Evolutionary conservation across 78 protist genomes (phyloP).

Genomic region (Dictyostelium purpureum): DNA sequence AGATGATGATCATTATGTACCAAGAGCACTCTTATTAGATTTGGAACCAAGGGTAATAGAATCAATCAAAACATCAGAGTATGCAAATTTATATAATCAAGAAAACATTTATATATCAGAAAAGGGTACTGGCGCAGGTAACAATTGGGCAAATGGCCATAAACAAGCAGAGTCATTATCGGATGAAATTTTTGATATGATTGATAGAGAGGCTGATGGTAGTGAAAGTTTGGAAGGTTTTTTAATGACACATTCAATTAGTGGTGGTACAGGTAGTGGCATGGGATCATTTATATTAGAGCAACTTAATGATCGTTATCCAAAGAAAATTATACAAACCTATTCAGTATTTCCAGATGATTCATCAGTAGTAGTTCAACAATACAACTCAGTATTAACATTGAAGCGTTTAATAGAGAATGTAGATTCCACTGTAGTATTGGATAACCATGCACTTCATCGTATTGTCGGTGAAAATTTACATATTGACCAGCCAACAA

Average conservation of each 20-base stretch:
- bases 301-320: conserved; percentile 94
- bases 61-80: conserved; percentile 59
- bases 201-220: conserved; percentile 99
- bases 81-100: conserved; percentile 91
- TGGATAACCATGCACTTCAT: conserved; percentile 98
- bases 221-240: conserved; percentile 97
- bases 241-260: conserved; percentile 95
- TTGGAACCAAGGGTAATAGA: conserved; percentile 98
- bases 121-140: conserved; percentile 98
- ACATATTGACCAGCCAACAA: conserved; percentile 88
- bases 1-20: conserved; percentile 99
- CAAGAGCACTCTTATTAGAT: conserved; percentile 98
- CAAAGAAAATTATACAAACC: conserved; percentile 98
- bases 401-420: conserved; percentile 94
- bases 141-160: conserved; percentile 97
- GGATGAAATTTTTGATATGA: conserved; percentile 95
- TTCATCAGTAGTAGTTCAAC: conserved; percentile 97
- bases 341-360: conserved; percentile 98
- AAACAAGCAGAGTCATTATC: conserved; percentile 70
- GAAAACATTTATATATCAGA: conserved; percentile 93
- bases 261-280: conserved; percentile 99
- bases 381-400: conserved; percentile 98
- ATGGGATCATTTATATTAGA: conserved; percentile 97
- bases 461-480: conserved; percentile 95
- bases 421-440: conserved; percentile 96